These are phyloP conservation scores for Picea glauca DNA, from an alignment of 75 land plant genomes.

Conservation along the genomic window DNA sequence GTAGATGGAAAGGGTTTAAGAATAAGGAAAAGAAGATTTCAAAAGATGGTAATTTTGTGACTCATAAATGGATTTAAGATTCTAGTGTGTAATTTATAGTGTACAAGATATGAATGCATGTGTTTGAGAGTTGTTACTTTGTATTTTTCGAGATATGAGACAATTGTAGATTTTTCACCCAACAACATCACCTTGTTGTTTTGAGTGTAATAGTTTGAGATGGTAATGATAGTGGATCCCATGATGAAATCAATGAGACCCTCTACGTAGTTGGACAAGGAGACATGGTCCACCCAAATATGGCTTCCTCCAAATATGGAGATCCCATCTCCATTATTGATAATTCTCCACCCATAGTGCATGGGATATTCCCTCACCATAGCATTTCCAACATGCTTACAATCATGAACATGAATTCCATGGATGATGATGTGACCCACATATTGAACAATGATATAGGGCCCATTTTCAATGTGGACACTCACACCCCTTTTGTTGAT, in stretches of 20 bases:
- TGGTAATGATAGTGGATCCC: slow-evolving; percentile 15
- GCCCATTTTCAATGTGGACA: slow-evolving; percentile 6
- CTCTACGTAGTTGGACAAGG: slow-evolving; percentile 31
- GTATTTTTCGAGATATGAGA: too few relatives aligned
- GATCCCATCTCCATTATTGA: slow-evolving; percentile 12
- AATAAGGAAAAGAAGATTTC: too few relatives aligned
- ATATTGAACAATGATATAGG: not conserved
- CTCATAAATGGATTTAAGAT: too few relatives aligned
- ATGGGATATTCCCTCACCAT: slow-evolving; percentile 4
- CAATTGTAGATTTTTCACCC: too few relatives aligned
- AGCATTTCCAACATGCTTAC: not conserved
- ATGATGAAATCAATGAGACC: slow-evolving; percentile 22
- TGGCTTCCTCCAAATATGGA: not conserved
- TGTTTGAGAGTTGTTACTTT: too few relatives aligned
- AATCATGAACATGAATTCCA: slow-evolving; percentile 11
- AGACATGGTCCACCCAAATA: slow-evolving; percentile 35
- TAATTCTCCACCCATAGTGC: not conserved
- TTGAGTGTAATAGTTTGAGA: slow-evolving; percentile 20
- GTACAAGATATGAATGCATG: too few relatives aligned
- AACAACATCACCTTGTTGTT: slow-evolving; percentile 26
- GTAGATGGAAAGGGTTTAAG: too few relatives aligned
- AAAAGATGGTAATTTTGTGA: too few relatives aligned
- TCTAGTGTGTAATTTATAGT: too few relatives aligned
- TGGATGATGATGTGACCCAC: slow-evolving; percentile 10
- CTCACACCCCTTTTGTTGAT: slow-evolving; percentile 9